Evolutionary conservation across 495 filamentous ascomycete genomes (phyloP).

Genomic region (Lepidopterella palustris): DNA sequence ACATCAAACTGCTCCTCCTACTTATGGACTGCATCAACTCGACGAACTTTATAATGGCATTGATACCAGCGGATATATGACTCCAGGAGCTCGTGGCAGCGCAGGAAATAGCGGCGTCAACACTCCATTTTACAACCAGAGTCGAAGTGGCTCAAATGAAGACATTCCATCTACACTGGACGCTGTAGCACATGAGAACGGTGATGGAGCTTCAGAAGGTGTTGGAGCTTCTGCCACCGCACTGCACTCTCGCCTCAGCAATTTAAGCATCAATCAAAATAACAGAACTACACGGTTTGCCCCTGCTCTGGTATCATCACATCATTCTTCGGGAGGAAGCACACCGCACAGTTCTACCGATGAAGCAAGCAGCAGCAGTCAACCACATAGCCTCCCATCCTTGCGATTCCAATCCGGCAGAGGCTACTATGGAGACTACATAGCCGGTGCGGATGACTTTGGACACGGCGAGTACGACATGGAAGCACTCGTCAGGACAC

Average conservation of each 20-base stretch:
- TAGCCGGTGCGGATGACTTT: constrained; percentile 7
- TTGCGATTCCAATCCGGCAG: constrained; percentile 5
- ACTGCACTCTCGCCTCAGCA: constrained; percentile 33
- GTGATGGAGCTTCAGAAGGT: constrained; percentile 28
- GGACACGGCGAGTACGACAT: constrained; percentile 28
- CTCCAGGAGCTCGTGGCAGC: constrained; percentile 42
- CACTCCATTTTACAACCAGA: constrained; percentile 70
- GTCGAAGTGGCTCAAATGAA: constrained; percentile 69
- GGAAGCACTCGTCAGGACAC: constrained; percentile 32
- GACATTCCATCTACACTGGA: constrained; percentile 59
- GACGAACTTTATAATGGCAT: constrained; percentile 86
- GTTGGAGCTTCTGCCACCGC: constrained; percentile 30
- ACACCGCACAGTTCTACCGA: constrained; percentile 16
- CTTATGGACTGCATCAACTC: constrained; percentile 78
- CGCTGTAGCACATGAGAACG: constrained; percentile 40
- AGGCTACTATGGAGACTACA: constrained; percentile 8
- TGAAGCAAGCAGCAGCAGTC: constrained; percentile 6
- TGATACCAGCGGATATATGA: constrained; percentile 67
- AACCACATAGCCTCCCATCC: constrained; percentile 5
- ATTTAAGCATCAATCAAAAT: constrained; percentile 28
- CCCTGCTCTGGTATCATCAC: background rate
- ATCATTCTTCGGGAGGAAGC: constrained; percentile 18
- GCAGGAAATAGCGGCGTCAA: constrained; percentile 57
- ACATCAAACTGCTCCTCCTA: constrained; percentile 61
- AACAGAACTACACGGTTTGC: constrained; percentile 7